phyloP scores from a whole-genome alignment of 2,329 filamentous ascomycete species.

The Aspergillus eucalypticola region DNA sequence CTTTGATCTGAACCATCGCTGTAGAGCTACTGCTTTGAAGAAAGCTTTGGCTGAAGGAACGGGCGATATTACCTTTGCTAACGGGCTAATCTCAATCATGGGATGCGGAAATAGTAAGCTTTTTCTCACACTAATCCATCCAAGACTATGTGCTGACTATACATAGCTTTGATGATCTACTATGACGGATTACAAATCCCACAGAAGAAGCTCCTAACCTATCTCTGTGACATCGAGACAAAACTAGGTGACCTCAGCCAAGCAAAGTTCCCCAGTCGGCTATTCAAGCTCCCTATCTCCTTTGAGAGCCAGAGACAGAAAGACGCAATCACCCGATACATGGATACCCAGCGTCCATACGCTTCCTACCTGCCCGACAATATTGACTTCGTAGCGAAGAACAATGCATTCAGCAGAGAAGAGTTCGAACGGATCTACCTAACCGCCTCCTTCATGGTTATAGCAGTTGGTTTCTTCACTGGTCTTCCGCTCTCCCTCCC shows the following conservation, averaged over 20 bases:
- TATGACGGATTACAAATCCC: conserved; percentile 47
- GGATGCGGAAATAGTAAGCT: conserved; percentile 47
- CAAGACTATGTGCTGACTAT: neutral
- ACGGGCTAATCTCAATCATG: conserved; percentile 52
- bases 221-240: conserved; percentile 41
- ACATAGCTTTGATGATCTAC: conserved; percentile 45
- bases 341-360: conserved; percentile 61
- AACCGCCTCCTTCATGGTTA: conserved; percentile 52
- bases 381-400: conserved; percentile 57
- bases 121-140: neutral
- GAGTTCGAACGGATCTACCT: conserved; percentile 56
- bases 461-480: conserved; percentile 58
- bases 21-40: conserved; percentile 56
- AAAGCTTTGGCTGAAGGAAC: conserved; percentile 44
- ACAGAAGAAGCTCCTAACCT: conserved; percentile 39
- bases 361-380: conserved; percentile 66
- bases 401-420: conserved; percentile 53
- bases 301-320: conserved; percentile 43
- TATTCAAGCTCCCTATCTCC: conserved; percentile 48
- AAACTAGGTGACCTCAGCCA: conserved; percentile 42
- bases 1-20: conserved; percentile 60
- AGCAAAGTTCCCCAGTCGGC: conserved; percentile 46
- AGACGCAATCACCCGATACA: conserved; percentile 61
- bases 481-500: conserved; percentile 56
- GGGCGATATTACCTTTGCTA: conserved; percentile 39